These are phyloP conservation scores for Kodamaea sp. DNA, from an alignment of 1,139 yeast genomes.

Conservation along the genomic window DNA sequence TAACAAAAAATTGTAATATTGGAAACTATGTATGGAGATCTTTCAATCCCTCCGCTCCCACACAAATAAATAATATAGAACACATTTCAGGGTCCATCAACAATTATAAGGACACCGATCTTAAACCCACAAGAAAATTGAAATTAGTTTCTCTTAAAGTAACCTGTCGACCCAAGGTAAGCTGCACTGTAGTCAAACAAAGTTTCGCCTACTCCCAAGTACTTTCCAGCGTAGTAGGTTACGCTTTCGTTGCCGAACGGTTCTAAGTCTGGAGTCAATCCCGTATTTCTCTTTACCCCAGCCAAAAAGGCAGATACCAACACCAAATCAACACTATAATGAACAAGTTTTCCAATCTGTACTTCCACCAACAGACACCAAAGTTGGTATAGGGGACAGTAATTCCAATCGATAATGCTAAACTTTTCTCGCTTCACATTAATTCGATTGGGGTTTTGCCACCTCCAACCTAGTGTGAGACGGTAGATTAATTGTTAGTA, in stretches of 20 bases:
- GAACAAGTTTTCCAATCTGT: constrained; percentile 62
- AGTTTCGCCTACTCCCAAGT: constrained; percentile 84
- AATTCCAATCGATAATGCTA: no score
- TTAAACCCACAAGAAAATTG: no score
- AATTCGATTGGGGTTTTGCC: no score
- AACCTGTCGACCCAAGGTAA: constrained; percentile 68
- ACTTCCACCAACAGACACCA: no score
- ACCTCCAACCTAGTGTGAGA: constrained; percentile 1
- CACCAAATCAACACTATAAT: constrained; percentile 70
- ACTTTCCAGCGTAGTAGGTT: constrained; percentile 60
- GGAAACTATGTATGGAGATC: no score
- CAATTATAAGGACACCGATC: no score
- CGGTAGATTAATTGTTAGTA: background rate
- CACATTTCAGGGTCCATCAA: no score
- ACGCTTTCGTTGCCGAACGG: constrained; percentile 46
- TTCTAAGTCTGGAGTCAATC: constrained; percentile 56
- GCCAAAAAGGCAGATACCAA: constrained; percentile 83
- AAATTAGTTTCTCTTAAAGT: constrained; percentile 73
- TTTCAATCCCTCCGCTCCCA: no score
- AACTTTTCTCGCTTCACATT: no score
- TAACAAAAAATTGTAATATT: no score
- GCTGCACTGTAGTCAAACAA: constrained; percentile 74
- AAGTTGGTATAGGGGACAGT: no score
- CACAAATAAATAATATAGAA: no score
- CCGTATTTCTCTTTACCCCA: constrained; percentile 86